phyloP scores from a whole-genome alignment of 2,329 filamentous ascomycete species.

The Ceratocystis destructans region DNA sequence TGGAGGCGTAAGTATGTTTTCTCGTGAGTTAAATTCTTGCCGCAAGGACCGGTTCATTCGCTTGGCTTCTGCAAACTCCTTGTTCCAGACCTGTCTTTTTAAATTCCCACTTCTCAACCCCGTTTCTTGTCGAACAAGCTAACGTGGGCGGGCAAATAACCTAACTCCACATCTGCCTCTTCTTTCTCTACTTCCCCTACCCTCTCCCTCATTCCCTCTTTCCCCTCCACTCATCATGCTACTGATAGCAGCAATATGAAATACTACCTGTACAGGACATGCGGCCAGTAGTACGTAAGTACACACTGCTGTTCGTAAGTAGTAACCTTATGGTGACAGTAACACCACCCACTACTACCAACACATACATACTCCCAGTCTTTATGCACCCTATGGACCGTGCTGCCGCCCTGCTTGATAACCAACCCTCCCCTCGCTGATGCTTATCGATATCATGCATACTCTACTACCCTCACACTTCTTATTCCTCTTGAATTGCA shows the following conservation, averaged over 20 bases:
- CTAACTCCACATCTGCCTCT: background rate
- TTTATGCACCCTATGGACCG: constrained; percentile 3
- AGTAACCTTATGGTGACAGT: background rate
- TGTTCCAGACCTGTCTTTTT: constrained; percentile 1
- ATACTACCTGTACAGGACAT: background rate
- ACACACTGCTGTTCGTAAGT: background rate
- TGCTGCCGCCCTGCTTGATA: constrained; percentile 5
- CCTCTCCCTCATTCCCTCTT: background rate
- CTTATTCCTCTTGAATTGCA: constrained; percentile 8
- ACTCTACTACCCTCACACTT: constrained; percentile 7
- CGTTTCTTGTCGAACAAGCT: constrained; percentile 6
- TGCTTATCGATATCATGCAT: constrained; percentile 8
- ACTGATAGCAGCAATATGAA: background rate
- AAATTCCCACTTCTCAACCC: background rate
- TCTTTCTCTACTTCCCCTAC: background rate
- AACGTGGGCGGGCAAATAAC: background rate
- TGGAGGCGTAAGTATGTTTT: background rate
- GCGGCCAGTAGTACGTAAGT: background rate
- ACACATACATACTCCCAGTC: background rate
- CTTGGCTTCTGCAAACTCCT: constrained; percentile 4
- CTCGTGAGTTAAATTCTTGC: background rate
- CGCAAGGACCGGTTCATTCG: background rate
- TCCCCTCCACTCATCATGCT: background rate
- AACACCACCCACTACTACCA: background rate
- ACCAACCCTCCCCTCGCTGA: background rate